These are phyloP conservation scores for Paracamarosporium sp. DNA, from an alignment of 2,329 filamentous ascomycete species.

Conservation along the genomic window DNA sequence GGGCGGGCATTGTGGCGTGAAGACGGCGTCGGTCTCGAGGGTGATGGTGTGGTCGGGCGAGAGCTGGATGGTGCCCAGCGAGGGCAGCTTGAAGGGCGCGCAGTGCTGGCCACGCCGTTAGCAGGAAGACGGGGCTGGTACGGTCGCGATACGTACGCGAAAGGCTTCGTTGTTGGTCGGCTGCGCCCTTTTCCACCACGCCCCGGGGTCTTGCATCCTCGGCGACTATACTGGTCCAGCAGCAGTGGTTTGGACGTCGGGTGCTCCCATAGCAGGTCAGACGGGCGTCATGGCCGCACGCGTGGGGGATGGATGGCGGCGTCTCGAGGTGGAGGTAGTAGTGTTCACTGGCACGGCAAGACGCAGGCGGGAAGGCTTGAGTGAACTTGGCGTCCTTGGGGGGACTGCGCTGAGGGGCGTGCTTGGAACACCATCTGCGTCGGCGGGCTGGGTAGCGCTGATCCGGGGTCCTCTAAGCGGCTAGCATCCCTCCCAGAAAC, in stretches of 20 bases:
- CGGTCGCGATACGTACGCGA: slow-evolving; percentile 31
- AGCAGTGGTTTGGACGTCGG: slow-evolving; percentile 29
- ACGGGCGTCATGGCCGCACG: slow-evolving; percentile 23
- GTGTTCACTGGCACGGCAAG: slow-evolving; percentile 25
- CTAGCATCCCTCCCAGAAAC: not conserved
- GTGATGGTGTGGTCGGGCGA: slow-evolving; percentile 63
- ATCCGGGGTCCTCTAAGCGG: slow-evolving; percentile 7
- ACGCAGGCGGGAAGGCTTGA: slow-evolving; percentile 29
- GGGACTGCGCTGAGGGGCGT: slow-evolving; percentile 5
- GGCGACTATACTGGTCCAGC: slow-evolving; percentile 44
- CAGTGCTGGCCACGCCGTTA: slow-evolving; percentile 56
- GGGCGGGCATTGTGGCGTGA: slow-evolving; percentile 63
- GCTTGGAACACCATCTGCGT: slow-evolving; percentile 18
- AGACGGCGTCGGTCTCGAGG: slow-evolving; percentile 65
- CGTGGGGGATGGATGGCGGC: slow-evolving; percentile 5
- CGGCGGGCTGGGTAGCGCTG: slow-evolving; percentile 4
- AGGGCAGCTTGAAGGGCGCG: slow-evolving; percentile 68
- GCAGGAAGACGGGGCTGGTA: slow-evolving; percentile 14
- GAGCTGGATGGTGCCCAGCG: slow-evolving; percentile 63
- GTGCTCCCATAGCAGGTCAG: slow-evolving; percentile 37
- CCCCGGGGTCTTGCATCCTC: slow-evolving; percentile 37
- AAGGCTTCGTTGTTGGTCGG: slow-evolving; percentile 39
- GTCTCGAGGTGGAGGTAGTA: slow-evolving; percentile 8
- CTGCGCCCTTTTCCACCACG: slow-evolving; percentile 30
- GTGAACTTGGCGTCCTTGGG: slow-evolving; percentile 25